Base-by-base conservation (phyloP, 1,284 basidiomycete genomes). In the Cryptococcus jaspeensis region DNA sequence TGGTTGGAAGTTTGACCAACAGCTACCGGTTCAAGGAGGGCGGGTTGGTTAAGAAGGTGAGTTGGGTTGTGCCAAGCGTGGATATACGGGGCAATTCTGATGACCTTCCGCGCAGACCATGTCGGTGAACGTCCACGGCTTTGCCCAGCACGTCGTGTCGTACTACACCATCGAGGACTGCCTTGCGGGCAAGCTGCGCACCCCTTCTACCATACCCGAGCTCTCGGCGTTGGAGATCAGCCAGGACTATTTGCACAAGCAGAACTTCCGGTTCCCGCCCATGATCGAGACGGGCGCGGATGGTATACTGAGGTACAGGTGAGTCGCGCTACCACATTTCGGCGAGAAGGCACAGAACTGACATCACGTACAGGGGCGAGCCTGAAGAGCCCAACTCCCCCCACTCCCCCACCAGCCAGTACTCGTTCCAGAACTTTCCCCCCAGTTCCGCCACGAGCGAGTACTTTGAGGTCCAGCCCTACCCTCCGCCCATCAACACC, bases 101-200 rank as follows among this genome's bases (percentile, higher is more conserved):
- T 20, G 12, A 39, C n/a, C 50, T 53, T 62, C 47, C 53, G 28
- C 13, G 6, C 73, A 95, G 92, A 95, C 93, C 13, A 95, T 96
- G 78, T 95, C 93, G 11, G 82, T 95, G 51, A 89, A 87, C 37
- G 90, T 95, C 58, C 77, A 79, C 53, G 90, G 90, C 23, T 89
- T 90, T 47, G 85, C 92, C 0, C 93, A 97, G 72, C 94, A 98
- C 73, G 84, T 98, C 59, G 91, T 98, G 51, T 96, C 92, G 1
- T 97, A 98, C 80, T 98, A 98, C 82, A 88, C 87, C 63, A 84
- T 95, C 56, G 88, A 92, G 64, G 94, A 98, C 72, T 92, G 96
- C 20, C 85, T 90, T 50, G 84, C 86, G 55, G 92, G 91, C 20
- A 87, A 91, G 35, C 83, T 98, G 7, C 85, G 92, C 35, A 84